These are phyloP conservation scores for Aspergillus panamensis DNA, from an alignment of 495 filamentous ascomycete genomes.

Conservation along the genomic window DNA sequence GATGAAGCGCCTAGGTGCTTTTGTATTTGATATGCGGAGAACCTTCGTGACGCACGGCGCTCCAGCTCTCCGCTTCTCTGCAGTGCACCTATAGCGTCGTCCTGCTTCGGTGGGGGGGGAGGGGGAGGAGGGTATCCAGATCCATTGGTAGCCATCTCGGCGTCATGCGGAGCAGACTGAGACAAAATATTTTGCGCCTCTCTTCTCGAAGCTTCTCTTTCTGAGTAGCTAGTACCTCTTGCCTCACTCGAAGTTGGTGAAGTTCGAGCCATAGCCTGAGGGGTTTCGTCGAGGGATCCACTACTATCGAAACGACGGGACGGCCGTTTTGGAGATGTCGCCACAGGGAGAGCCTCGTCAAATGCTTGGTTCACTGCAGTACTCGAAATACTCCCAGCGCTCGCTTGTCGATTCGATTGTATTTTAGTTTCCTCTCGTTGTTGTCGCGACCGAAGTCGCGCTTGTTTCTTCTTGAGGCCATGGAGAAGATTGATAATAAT, in stretches of 20 bases:
- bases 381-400: conserved; percentile 61
- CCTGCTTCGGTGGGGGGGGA: conserved; percentile 70
- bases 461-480: conserved; percentile 93
- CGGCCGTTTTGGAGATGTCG: conserved; percentile 36
- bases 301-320: conserved; percentile 51
- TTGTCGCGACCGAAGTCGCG: conserved; percentile 78
- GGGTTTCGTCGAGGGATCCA: conserved; percentile 45
- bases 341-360: conserved; percentile 53
- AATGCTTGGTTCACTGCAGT: conserved; percentile 62
- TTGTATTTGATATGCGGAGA: conserved; percentile 92
- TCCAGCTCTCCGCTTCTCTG: conserved; percentile 92
- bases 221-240: conserved; percentile 33
- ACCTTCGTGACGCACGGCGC: conserved; percentile 83
- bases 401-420: conserved; percentile 57
- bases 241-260: conserved; percentile 35
- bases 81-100: conserved; percentile 86
- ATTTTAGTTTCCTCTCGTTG: conserved; percentile 58
- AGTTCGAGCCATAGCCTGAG: conserved; percentile 39
- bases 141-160: conserved; percentile 38
- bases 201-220: conserved; percentile 45
- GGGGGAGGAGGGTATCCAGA: conserved; percentile 55
- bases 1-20: conserved; percentile 82
- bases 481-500: conserved; percentile 98
- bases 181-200: conserved; percentile 49
- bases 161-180: conserved; percentile 58